Percentiles rank a stretch among this genome's conserved stretches.
Evolutionary conservation across 345 rosid genomes (phyloP).

Genomic region (Anacardium occidentale): DNA sequence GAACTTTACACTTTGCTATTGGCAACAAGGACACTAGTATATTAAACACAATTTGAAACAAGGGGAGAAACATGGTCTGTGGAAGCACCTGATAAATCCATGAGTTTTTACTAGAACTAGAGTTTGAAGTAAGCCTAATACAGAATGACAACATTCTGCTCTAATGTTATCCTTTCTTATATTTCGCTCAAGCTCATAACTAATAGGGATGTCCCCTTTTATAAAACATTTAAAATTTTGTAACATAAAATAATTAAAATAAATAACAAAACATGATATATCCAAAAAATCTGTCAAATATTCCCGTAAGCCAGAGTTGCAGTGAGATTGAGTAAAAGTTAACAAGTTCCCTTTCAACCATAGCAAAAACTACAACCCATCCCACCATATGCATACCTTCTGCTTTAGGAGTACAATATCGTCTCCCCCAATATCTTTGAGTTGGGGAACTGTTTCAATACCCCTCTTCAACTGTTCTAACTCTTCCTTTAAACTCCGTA

Average conservation of each 20-base stretch:
- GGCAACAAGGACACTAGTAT: conserved; percentile 4
- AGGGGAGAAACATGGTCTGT: neutral
- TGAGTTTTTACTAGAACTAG: neutral
- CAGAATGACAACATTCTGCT: neutral
- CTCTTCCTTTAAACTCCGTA: conserved; percentile 86
- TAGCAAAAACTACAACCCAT: conserved; percentile 6
- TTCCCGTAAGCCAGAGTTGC: conserved; percentile 9
- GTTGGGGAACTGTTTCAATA: conserved; percentile 66
- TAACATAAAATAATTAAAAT: neutral
- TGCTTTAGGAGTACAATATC: conserved; percentile 84
- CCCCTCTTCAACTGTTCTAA: conserved; percentile 86
- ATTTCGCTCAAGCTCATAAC: neutral
- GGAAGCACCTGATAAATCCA: neutral
- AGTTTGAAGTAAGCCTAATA: neutral
- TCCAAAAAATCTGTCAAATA: neutral
- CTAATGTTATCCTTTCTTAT: neutral
- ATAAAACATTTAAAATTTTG: neutral
- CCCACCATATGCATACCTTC: conserved; percentile 52
- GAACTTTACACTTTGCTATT: neutral
- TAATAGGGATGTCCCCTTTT: neutral
- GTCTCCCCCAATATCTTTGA: conserved; percentile 62
- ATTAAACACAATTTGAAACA: neutral
- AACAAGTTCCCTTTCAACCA: conserved; percentile 3
- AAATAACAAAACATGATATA: neutral
- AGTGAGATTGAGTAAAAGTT: conserved; percentile 3